These are phyloP conservation scores for Sarocladium strictum DNA, from an alignment of 2,329 filamentous ascomycete species.

Conservation along the genomic window DNA sequence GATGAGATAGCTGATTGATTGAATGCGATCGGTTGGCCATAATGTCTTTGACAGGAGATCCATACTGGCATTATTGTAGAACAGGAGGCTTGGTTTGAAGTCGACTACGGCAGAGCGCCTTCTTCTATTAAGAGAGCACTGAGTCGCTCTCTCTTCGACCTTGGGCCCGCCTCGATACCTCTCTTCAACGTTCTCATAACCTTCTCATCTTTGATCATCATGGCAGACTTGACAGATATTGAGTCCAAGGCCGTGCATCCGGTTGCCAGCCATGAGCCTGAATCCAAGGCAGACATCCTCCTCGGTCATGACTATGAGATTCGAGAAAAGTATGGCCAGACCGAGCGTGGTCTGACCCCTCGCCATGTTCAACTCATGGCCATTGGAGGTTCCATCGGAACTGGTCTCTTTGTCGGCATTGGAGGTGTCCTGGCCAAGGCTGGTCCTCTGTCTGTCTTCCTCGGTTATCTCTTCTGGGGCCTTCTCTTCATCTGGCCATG, in stretches of 20 bases:
- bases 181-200: background rate
- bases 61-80: too few species aligned
- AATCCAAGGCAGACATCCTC: slow-evolving; percentile 1
- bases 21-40: background rate
- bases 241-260: background rate
- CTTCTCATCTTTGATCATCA: background rate
- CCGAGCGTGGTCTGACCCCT: slow-evolving; percentile 17
- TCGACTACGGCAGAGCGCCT: too few species aligned
- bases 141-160: background rate
- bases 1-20: background rate
- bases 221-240: background rate
- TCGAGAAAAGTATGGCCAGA: slow-evolving; percentile 11
- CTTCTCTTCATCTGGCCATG: slow-evolving; percentile 37
- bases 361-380: slow-evolving; percentile 45
- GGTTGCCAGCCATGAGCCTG: background rate
- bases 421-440: slow-evolving; percentile 34
- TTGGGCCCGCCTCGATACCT: background rate
- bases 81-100: too few species aligned
- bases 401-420: slow-evolving; percentile 39
- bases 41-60: too few species aligned
- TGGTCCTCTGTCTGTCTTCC: slow-evolving; percentile 36
- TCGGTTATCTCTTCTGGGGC: slow-evolving; percentile 40
- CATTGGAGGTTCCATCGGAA: slow-evolving; percentile 41
- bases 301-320: slow-evolving; percentile 8
- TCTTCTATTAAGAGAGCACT: background rate